Percentiles rank a stretch among this genome's conserved stretches.
Conservation (phyloP, 352 stramenopile species). For the Globisporangium carolinianum region DNA sequence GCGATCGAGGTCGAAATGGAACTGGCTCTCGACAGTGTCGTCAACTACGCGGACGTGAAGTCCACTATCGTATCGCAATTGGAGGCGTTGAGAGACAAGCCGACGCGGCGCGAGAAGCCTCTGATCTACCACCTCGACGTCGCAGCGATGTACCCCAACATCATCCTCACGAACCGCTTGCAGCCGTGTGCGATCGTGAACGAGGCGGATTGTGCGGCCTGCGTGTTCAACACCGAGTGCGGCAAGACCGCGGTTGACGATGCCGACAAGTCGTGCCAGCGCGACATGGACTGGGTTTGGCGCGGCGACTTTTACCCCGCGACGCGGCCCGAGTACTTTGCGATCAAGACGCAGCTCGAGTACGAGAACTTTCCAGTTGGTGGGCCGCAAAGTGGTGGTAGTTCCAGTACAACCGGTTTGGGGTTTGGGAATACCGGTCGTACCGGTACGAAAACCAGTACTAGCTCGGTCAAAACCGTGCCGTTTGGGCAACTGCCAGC, state of each 20-base stretch:
- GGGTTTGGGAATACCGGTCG: slow-evolving; percentile 5
- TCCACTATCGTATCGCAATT: slow-evolving; percentile 92
- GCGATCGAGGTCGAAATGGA: slow-evolving; percentile 92
- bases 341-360: slow-evolving; percentile 93
- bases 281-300: slow-evolving; percentile 98
- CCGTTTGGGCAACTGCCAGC: slow-evolving; percentile 49
- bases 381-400: neutral
- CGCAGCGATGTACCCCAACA: slow-evolving; percentile 99
- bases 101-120: slow-evolving; percentile 87
- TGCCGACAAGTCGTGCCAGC: slow-evolving; percentile 90
- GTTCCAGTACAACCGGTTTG: neutral
- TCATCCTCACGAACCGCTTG: slow-evolving; percentile 99
- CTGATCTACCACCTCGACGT: slow-evolving; percentile 99
- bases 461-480: slow-evolving; percentile 16
- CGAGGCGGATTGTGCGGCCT: slow-evolving; percentile 93
- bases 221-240: slow-evolving; percentile 89
- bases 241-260: slow-evolving; percentile 61
- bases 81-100: slow-evolving; percentile 90
- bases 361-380: slow-evolving; percentile 77
- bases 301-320: slow-evolving; percentile 95
- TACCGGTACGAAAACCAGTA: too few relatives aligned
- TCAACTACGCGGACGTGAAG: slow-evolving; percentile 84
- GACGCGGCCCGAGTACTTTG: slow-evolving; percentile 92
- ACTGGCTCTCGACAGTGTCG: slow-evolving; percentile 85
- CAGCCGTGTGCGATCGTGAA: slow-evolving; percentile 97